Evolutionary conservation across 2,329 filamentous ascomycete species (phyloP), one percentile per base, ranked within the genome.

Genomic region (Pseudogymnoascus sp.): DNA sequence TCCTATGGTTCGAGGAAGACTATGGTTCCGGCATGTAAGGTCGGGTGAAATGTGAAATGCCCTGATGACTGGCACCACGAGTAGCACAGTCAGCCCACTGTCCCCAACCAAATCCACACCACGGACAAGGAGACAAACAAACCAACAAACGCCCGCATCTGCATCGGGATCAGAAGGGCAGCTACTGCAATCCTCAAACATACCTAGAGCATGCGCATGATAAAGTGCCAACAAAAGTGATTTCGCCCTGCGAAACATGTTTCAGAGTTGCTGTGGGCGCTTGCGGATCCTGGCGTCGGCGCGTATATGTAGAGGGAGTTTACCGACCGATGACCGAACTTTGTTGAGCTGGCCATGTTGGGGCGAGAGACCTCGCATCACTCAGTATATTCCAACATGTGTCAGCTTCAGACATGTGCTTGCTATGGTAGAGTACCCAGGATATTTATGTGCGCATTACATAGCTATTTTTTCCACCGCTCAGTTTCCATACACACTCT

Each of bases 31-130:
- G 47, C n/a, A 31, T 19, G 47, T 31, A 53, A 16, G 47, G n/a
- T 53, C 47, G 47, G 47, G 14, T 31, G 47, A 53, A 53, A 19
- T 19, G 19, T 19, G 19, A 19, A 19, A 53, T 31, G 47, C 47
- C 47, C 47, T 31, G 47, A 29, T 53, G 24, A 53, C 47, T 53
- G 4, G 47, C 47, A 53, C 24, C 47, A 29, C 6, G 8, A 53
- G 47, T 53, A 29, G 47, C 29, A 53, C 47, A 53, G 47, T 53
- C 47, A 53, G 47, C 47, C 14, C 47, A 31, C 47, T 53, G 47
- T 24, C 44, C 47, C 47, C 47, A 53, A 21, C 47, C 47, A 29
- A 53, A 53, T 53, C 47, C 47, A 53, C 47, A 16, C 14, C 14
- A 53, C 44, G 14, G 13, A 50, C 47, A 31, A 14, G 47, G 26